Evolutionary conservation across 129 eudicot genomes (phyloP), one percentile per base, ranked within the genome.

Genomic region (sunflower (Helianthus annuus)): DNA sequence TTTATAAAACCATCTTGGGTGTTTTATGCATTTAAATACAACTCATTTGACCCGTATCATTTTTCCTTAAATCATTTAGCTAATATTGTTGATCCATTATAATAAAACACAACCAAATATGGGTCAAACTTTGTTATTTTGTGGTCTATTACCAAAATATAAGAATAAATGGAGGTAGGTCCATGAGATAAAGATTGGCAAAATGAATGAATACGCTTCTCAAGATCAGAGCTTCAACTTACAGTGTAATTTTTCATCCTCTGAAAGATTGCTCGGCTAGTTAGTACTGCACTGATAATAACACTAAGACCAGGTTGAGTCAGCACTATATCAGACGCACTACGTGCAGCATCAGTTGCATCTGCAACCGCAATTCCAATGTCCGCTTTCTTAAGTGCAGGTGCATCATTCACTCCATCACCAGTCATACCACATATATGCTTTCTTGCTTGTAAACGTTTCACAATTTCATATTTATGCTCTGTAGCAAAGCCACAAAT

Each of bases 351-450:
- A 82, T 87, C 97, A 57, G 95, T 90, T 55, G 97, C 95, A 87
- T 90, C 95, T 54, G 97, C 97, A 68, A 87, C 95, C n/a, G 97
- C 97, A 55, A 90, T 90, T 40, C 97, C 97, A 66, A 90, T 87
- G 70, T 90, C 97, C 22, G 95, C 97, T 76, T 90, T 90, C 75
- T 90, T 90, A 45, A 90, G 89, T 7, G 97, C 95, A 52, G 97
- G 97, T 15, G 95, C 91, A 80, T 90, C 97, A 68, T 90, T 87
- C 11, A 87, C 97, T 64, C 97, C 97, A 51, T 90, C 94, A 57
- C 97, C 96, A 36, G 94, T 90, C 96, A 90, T 90, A 22, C 95
- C 95, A 76, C 97, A 90, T 27, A 90, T 87, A 59, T 90, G 95
- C 24, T 87, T 90, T 71, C 83, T 82, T 17, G 89, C 95, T 90